These are phyloP conservation scores for Lasiosphaeria ovina DNA, from an alignment of 495 filamentous ascomycete genomes.

Conservation along the genomic window DNA sequence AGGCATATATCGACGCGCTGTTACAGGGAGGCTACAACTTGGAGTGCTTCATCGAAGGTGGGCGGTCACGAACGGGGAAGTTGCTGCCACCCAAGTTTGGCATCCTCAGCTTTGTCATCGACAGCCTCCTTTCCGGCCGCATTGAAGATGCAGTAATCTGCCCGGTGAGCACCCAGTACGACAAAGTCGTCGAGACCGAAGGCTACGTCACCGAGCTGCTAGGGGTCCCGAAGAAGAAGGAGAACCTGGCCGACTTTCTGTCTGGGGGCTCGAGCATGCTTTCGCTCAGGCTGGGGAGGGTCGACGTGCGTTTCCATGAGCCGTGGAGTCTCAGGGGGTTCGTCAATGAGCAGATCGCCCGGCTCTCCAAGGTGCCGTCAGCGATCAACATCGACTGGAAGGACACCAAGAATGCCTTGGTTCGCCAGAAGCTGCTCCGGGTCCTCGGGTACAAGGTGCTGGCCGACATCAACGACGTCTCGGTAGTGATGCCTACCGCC, in stretches of 20 bases:
- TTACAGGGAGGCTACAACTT: slow-evolving; percentile 90
- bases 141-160: slow-evolving; percentile 89
- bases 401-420: slow-evolving; percentile 43
- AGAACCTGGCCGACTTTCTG: slow-evolving; percentile 85
- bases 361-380: slow-evolving; percentile 40
- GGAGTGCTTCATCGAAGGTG: slow-evolving; percentile 95
- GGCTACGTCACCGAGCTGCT: slow-evolving; percentile 93
- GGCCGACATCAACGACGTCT: slow-evolving; percentile 90
- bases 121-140: slow-evolving; percentile 83
- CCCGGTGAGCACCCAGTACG: slow-evolving; percentile 94
- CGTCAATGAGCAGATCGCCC: slow-evolving; percentile 67
- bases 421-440: slow-evolving; percentile 63
- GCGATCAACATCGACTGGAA: slow-evolving; percentile 40
- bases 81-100: slow-evolving; percentile 92
- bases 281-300: slow-evolving; percentile 81
- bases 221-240: slow-evolving; percentile 90
- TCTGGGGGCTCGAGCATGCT: slow-evolving; percentile 80
- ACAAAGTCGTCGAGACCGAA: slow-evolving; percentile 97
- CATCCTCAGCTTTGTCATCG: slow-evolving; percentile 89
- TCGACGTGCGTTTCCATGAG: slow-evolving; percentile 93
- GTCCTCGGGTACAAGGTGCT: slow-evolving; percentile 88
- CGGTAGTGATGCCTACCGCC: slow-evolving; percentile 96
- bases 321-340: slow-evolving; percentile 87
- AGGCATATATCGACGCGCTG: slow-evolving; percentile 91
- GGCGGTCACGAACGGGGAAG: slow-evolving; percentile 88